phyloP scores from a whole-genome alignment of 2,329 filamentous ascomycete species.

The Stachybotrys echinatus region DNA sequence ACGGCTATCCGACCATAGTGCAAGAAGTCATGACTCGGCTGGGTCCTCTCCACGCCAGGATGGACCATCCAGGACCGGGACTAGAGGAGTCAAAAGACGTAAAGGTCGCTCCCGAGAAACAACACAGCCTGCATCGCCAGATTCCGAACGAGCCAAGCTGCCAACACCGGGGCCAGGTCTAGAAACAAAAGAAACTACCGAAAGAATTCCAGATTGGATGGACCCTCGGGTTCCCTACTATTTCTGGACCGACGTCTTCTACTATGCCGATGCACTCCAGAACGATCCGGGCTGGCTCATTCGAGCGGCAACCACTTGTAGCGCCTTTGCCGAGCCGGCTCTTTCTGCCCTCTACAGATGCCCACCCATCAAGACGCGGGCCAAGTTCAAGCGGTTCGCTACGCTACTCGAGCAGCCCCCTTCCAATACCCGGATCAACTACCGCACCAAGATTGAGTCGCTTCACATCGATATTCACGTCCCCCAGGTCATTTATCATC shows the following conservation, averaged over 20 bases:
- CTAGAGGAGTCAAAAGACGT: not conserved
- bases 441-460: constrained; percentile 64
- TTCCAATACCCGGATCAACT: constrained; percentile 50
- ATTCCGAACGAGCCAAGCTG: not conserved
- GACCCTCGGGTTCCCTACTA: constrained; percentile 56
- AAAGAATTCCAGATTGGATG: constrained; percentile 48
- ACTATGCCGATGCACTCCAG: constrained; percentile 48
- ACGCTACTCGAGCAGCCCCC: constrained; percentile 50
- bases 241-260: constrained; percentile 65
- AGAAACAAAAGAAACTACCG: constrained; percentile 2
- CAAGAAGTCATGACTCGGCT: not conserved
- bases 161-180: constrained; percentile 1
- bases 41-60: not conserved
- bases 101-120: not conserved
- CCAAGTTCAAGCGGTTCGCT: constrained; percentile 39
- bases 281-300: constrained; percentile 58
- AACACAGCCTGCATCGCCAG: not conserved
- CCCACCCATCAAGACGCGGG: constrained; percentile 53
- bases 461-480: constrained; percentile 69
- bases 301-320: constrained; percentile 56
- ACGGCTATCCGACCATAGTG: not conserved
- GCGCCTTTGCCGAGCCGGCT: constrained; percentile 64
- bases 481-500: constrained; percentile 35
- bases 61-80: not conserved
- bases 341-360: constrained; percentile 66